These are phyloP conservation scores for Candida yuanshanica DNA, from an alignment of 805 yeast species.

Conservation along the genomic window DNA sequence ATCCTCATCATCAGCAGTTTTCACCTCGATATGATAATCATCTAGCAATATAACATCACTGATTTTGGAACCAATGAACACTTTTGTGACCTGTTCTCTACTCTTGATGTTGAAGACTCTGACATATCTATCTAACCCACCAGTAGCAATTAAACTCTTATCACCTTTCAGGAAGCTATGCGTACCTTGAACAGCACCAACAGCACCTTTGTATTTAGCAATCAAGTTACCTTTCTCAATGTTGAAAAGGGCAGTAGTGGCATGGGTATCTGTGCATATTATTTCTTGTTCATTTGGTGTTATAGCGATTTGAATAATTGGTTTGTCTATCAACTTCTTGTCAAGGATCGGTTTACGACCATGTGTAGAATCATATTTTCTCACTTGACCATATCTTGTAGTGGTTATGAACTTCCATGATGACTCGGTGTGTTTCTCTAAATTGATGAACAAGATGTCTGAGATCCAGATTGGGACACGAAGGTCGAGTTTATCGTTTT, in stretches of 20 bases:
- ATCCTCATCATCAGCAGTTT: slow-evolving; percentile 20
- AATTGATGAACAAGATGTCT: slow-evolving; percentile 42
- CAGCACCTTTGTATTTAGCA: slow-evolving; percentile 74
- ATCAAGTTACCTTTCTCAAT: slow-evolving; percentile 44
- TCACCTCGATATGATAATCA: slow-evolving; percentile 34
- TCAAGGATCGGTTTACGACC: slow-evolving; percentile 65
- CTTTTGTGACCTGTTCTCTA: slow-evolving; percentile 58
- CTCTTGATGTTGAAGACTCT: slow-evolving; percentile 64
- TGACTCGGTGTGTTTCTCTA: slow-evolving; percentile 28
- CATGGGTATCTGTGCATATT: slow-evolving; percentile 68
- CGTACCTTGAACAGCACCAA: slow-evolving; percentile 53
- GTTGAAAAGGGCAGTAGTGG: slow-evolving; percentile 53
- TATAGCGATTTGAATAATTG: slow-evolving; percentile 35
- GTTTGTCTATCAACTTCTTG: slow-evolving; percentile 48
- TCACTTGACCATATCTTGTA: slow-evolving; percentile 70
- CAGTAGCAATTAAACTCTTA: slow-evolving; percentile 54
- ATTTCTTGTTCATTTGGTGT: slow-evolving; percentile 34
- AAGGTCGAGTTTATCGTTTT: slow-evolving; percentile 69
- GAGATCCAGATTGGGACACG: slow-evolving; percentile 81
- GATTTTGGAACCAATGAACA: slow-evolving; percentile 71
- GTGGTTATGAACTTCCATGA: slow-evolving; percentile 54
- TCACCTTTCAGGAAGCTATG: slow-evolving; percentile 22
- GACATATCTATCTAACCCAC: slow-evolving; percentile 84
- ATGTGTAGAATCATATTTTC: slow-evolving; percentile 63
- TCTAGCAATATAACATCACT: slow-evolving; percentile 46